A percentile compares a stretch with the other conserved stretches of the same genome.
phyloP scores from a whole-genome alignment of 768 basidiomycete species.

The Leccinum broughii region DNA sequence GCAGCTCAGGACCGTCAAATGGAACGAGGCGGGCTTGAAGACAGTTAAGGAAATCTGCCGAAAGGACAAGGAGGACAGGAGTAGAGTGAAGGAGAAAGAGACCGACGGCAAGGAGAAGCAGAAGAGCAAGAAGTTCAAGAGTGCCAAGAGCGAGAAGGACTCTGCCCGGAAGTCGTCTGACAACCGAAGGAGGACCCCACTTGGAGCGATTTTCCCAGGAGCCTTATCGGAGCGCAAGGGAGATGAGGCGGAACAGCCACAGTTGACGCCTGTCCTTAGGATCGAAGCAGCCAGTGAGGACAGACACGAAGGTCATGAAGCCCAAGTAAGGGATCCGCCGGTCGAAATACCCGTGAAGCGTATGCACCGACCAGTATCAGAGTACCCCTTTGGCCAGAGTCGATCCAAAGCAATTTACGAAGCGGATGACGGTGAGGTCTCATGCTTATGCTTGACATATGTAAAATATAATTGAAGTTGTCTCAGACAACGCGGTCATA shows the following conservation, averaged over 20 bases:
- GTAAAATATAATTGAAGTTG: neutral
- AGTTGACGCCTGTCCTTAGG: constrained; percentile 33
- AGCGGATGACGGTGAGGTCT: constrained; percentile 45
- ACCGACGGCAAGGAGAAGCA: constrained; percentile 34
- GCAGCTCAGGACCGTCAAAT: constrained; percentile 49
- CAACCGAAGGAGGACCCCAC: constrained; percentile 51
- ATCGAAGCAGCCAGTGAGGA: constrained; percentile 57
- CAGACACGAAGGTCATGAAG: constrained; percentile 3
- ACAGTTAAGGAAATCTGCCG: constrained; percentile 48
- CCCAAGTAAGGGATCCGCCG: neutral
- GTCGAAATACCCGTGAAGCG: constrained; percentile 40
- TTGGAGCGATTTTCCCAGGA: constrained; percentile 63
- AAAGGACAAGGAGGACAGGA: constrained; percentile 37
- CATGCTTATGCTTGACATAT: neutral
- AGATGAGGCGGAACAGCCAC: constrained; percentile 7
- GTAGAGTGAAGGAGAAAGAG: constrained; percentile 39
- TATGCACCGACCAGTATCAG: constrained; percentile 61
- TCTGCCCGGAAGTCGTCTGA: constrained; percentile 49
- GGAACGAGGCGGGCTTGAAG: constrained; percentile 51
- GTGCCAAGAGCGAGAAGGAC: constrained; percentile 27
- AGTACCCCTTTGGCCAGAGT: constrained; percentile 53
- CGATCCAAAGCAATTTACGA: constrained; percentile 51
- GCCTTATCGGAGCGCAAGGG: constrained; percentile 19
- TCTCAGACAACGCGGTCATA: constrained; percentile 48
- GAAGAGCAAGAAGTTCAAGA: constrained; percentile 31